A percentile compares a stretch with the other conserved stretches of the same genome.
Conservation (phyloP, 805 yeast species). For the Schizosaccharomyces octosporus region DNA sequence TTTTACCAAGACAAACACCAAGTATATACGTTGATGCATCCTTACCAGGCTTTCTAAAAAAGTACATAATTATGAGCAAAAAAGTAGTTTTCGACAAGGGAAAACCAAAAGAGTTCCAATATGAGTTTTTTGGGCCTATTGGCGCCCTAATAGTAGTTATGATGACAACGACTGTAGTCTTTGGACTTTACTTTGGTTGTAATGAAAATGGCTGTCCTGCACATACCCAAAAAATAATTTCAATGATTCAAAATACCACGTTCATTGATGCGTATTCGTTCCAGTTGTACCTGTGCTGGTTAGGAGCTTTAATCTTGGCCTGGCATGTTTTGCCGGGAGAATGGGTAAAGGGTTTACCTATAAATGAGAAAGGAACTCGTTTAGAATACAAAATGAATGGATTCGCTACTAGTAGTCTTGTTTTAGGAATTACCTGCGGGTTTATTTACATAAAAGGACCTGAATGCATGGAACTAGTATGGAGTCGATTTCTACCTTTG, state of each 20-base stretch:
- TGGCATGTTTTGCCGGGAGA: not conserved
- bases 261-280: not conserved
- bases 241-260: not conserved
- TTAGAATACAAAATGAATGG: conserved; percentile 2
- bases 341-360: not conserved
- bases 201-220: conserved; percentile 25
- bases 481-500: conserved; percentile 41
- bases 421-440: not conserved
- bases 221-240: not conserved
- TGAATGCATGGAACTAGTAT: conserved; percentile 46
- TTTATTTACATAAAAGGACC: conserved; percentile 1
- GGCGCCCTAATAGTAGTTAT: conserved; percentile 46
- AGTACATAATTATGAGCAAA: no score
- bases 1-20: no score
- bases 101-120: not conserved
- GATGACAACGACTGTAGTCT: conserved; percentile 38
- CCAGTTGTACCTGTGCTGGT: not conserved
- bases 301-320: not conserved
- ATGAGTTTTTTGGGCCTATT: conserved; percentile 49
- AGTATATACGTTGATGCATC: no score
- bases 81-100: not conserved
- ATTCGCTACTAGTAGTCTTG: not conserved
- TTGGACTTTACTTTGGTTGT: conserved; percentile 31
- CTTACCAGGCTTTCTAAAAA: no score
- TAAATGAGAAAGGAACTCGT: not conserved